phyloP scores from a whole-genome alignment of 2,329 filamentous ascomycete genomes.

The Paramyrothecium roridum region DNA sequence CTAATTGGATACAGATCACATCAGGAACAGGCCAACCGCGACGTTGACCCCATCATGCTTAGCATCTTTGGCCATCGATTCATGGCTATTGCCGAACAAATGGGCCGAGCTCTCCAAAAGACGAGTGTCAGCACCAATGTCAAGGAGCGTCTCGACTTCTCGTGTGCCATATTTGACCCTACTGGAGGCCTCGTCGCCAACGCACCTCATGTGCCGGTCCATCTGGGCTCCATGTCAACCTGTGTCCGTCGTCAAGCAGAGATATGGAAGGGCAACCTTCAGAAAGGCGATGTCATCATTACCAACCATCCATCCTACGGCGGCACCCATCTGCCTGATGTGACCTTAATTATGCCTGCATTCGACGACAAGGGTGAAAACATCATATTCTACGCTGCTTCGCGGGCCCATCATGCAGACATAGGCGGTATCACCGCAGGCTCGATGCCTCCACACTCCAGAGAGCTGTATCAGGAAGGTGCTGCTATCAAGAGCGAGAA shows the following conservation, averaged over 20 bases:
- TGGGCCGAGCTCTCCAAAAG: conserved; percentile 77
- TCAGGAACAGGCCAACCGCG: conserved; percentile 14
- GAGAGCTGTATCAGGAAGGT: conserved; percentile 60
- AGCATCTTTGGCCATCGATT: conserved; percentile 80
- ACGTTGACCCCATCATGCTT: conserved; percentile 75
- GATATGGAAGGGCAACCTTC: conserved; percentile 75
- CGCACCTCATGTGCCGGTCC: conserved; percentile 76
- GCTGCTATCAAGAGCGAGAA: conserved; percentile 64
- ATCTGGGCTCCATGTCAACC: conserved; percentile 79
- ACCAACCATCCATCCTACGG: conserved; percentile 83
- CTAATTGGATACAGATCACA: conserved; percentile 12
- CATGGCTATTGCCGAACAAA: conserved; percentile 84
- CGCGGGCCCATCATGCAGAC: conserved; percentile 79
- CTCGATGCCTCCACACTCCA: conserved; percentile 74
- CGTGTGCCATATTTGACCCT: conserved; percentile 75
- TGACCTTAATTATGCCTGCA: conserved; percentile 76
- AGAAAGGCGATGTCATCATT: conserved; percentile 76
- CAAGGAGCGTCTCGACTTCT: conserved; percentile 79
- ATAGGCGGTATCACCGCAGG: conserved; percentile 79
- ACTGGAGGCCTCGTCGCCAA: conserved; percentile 75
- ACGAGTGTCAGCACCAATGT: conserved; percentile 79
- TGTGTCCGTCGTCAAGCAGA: conserved; percentile 75
- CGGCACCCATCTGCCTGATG: conserved; percentile 79
- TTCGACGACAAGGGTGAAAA: conserved; percentile 63
- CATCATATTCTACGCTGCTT: conserved; percentile 80